These are phyloP conservation scores for Sordariomycetes sp. DNA, from an alignment of 2,329 filamentous ascomycete species.

Conservation along the genomic window DNA sequence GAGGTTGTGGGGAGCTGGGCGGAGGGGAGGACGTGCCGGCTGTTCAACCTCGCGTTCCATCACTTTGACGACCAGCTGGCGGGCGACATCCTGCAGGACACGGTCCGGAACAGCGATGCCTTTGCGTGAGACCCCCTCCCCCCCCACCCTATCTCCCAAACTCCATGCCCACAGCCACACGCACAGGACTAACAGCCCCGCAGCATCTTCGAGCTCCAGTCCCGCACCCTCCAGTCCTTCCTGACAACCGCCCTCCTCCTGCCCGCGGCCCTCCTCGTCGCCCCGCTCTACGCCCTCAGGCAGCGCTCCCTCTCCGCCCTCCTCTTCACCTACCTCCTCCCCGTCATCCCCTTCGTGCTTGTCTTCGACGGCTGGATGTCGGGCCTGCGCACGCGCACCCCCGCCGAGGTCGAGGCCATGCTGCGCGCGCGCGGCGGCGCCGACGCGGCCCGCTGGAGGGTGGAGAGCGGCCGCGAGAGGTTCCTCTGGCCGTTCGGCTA, in stretches of 20 bases:
- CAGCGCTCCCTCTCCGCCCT: slow-evolving; percentile 38
- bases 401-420: slow-evolving; percentile 51
- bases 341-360: slow-evolving; percentile 56
- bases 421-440: slow-evolving; percentile 34
- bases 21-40: slow-evolving; percentile 45
- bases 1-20: slow-evolving; percentile 26
- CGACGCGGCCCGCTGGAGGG: slow-evolving; percentile 29
- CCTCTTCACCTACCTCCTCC: slow-evolving; percentile 56
- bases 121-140: slow-evolving; percentile 32
- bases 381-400: slow-evolving; percentile 54
- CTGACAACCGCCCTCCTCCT: slow-evolving; percentile 42
- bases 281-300: slow-evolving; percentile 42
- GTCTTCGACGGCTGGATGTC: slow-evolving; percentile 61
- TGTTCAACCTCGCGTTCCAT: slow-evolving; percentile 69
- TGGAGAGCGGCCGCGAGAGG: slow-evolving; percentile 32
- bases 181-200: background rate
- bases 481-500: slow-evolving; percentile 41
- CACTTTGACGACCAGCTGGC: slow-evolving; percentile 61
- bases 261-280: slow-evolving; percentile 35
- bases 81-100: slow-evolving; percentile 49
- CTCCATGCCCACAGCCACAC: background rate
- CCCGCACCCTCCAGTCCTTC: slow-evolving; percentile 44
- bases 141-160: background rate
- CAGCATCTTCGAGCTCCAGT: slow-evolving; percentile 62
- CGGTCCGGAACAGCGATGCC: slow-evolving; percentile 52